Conservation (phyloP, 495 filamentous ascomycete genomes). For the Hypoxylon intermedium region DNA sequence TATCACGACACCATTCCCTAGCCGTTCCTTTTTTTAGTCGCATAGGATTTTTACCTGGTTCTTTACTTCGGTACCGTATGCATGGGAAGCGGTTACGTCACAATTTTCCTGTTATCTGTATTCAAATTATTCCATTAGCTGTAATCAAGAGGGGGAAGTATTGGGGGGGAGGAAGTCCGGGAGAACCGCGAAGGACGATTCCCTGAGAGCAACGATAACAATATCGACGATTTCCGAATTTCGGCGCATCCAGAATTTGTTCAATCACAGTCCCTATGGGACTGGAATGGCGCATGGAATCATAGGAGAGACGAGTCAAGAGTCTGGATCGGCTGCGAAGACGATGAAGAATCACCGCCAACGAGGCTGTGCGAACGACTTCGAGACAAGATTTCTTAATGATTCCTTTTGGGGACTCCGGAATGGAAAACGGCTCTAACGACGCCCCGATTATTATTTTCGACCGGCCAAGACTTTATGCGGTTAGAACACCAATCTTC, state of each 20-base stretch:
- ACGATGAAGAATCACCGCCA: too few species aligned
- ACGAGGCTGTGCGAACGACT: too few species aligned
- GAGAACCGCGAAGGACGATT: too few species aligned
- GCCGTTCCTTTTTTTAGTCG: slow-evolving; percentile 13
- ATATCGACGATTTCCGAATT: too few species aligned
- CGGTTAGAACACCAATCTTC: background rate
- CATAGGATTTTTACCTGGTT: slow-evolving; percentile 10
- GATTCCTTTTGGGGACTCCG: slow-evolving; percentile 3
- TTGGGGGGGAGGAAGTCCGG: background rate
- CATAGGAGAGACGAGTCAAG: too few species aligned
- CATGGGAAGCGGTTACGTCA: slow-evolving; percentile 24
- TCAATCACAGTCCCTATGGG: too few species aligned
- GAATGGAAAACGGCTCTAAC: slow-evolving; percentile 5
- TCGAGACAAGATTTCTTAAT: too few species aligned
- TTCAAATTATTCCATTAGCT: slow-evolving; percentile 25
- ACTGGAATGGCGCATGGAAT: too few species aligned
- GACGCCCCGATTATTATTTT: slow-evolving; percentile 27
- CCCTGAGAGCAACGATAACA: too few species aligned
- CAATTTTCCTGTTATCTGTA: slow-evolving; percentile 23
- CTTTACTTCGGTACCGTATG: slow-evolving; percentile 22
- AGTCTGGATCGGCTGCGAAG: too few species aligned
- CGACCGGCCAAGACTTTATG: slow-evolving; percentile 24
- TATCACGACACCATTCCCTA: slow-evolving; percentile 25
- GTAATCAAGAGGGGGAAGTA: slow-evolving; percentile 1
- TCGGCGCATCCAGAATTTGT: too few species aligned